Percentiles rank a stretch among this genome's conserved stretches.
Conservation (phyloP, 169 alveolate species). For the Eimeria praecox region DNA sequence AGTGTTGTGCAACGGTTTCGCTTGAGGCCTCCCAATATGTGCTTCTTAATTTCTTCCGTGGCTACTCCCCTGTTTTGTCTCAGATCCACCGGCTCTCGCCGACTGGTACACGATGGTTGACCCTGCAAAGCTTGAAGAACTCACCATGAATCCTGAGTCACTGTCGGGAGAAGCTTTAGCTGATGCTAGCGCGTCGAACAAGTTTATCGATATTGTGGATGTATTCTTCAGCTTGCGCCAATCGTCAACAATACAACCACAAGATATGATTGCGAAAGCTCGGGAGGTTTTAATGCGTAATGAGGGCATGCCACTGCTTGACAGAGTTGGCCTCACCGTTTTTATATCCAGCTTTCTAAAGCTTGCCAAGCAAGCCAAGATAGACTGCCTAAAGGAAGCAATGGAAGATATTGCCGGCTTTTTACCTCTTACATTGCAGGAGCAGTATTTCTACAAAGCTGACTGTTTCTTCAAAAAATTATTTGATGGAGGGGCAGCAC, state of each 20-base stretch:
- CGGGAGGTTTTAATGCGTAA: neutral
- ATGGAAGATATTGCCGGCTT: conserved; percentile 26
- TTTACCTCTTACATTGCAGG: conserved; percentile 3
- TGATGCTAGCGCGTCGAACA: conserved; percentile 46
- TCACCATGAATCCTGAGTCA: conserved; percentile 6
- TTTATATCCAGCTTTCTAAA: neutral
- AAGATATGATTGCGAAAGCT: conserved; percentile 11
- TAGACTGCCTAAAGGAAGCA: conserved; percentile 45
- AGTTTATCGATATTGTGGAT: conserved; percentile 1
- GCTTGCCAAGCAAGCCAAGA: conserved; percentile 47
- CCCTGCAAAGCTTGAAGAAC: conserved; percentile 32
- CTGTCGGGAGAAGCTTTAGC: conserved; percentile 55
- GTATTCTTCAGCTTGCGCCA: conserved; percentile 54
- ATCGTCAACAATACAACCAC: conserved; percentile 24
- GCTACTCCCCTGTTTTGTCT: neutral
- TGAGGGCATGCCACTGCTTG: neutral
- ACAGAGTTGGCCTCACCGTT: conserved; percentile 40
- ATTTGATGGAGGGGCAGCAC: conserved; percentile 27
- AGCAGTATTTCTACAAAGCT: neutral
- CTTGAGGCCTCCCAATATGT: no score
- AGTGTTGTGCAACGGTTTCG: neutral
- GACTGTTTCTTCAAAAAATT: conserved; percentile 31
- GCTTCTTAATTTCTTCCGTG: neutral
- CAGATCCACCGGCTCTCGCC: conserved; percentile 44
- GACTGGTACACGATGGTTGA: conserved; percentile 61